phyloP scores from a whole-genome alignment of 441 rosid species.

The Gossypium lobatum region DNA sequence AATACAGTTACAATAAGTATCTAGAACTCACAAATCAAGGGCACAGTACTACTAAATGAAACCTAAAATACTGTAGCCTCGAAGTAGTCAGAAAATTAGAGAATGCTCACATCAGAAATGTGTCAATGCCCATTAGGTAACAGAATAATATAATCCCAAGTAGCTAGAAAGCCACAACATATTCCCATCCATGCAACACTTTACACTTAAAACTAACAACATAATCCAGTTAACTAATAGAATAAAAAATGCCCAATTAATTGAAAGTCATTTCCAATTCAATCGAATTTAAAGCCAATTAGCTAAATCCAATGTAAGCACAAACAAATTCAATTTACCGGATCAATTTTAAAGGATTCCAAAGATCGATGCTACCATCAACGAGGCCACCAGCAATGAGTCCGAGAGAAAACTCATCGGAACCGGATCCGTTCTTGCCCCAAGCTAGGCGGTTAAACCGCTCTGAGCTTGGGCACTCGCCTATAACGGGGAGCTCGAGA shows the following conservation, averaged over 20 bases:
- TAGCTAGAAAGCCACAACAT: background rate
- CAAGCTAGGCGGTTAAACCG: slow-evolving; percentile 95
- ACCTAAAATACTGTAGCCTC: background rate
- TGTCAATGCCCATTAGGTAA: background rate
- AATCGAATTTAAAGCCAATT: background rate
- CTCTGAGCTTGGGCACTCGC: slow-evolving; percentile 87
- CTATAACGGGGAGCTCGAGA: slow-evolving; percentile 66
- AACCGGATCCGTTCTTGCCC: slow-evolving; percentile 82
- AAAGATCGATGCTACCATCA: slow-evolving; percentile 81
- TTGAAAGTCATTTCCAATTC: slow-evolving; percentile 10
- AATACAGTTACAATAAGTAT: background rate
- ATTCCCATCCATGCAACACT: too few relatives aligned
- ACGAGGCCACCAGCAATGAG: slow-evolving; percentile 95
- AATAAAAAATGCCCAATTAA: background rate
- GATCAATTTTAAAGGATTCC: slow-evolving; percentile 83
- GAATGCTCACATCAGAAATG: background rate
- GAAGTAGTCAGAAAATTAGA: background rate
- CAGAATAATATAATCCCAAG: background rate
- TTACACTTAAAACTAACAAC: background rate
- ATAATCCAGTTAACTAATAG: background rate
- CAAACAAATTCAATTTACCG: slow-evolving; percentile 37
- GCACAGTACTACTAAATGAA: background rate
- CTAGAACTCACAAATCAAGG: background rate
- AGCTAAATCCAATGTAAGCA: background rate
- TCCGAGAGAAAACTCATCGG: slow-evolving; percentile 73